Conservation (phyloP, 1,284 basidiomycete genomes). For the Naganishia sp. region DNA sequence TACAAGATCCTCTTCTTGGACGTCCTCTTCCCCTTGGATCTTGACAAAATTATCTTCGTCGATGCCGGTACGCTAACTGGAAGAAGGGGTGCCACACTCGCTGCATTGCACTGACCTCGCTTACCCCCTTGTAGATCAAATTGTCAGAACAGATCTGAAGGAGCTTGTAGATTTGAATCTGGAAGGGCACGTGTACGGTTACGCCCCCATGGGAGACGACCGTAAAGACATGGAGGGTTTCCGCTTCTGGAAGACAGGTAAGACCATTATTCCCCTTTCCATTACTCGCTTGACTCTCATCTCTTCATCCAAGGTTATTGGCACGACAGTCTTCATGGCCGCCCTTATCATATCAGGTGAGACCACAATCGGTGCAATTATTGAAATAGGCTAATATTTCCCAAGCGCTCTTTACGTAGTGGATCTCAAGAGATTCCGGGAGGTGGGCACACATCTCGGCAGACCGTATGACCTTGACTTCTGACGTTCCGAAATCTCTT, state of each 20-base stretch:
- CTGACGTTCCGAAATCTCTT: constrained; percentile 14
- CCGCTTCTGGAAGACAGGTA: constrained; percentile 91
- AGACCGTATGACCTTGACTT: not conserved
- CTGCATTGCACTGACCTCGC: not conserved
- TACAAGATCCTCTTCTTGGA: constrained; percentile 99
- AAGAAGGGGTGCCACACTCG: no score
- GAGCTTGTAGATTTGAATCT: constrained; percentile 89
- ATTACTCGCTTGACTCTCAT: not conserved
- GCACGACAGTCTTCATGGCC: constrained; percentile 76
- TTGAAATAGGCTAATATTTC: no score
- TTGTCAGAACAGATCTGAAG: constrained; percentile 91
- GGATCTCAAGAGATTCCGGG: constrained; percentile 91
- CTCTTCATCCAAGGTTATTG: constrained; percentile 63
- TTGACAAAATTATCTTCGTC: constrained; percentile 98
- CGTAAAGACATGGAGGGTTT: constrained; percentile 94
- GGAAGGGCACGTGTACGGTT: constrained; percentile 87
- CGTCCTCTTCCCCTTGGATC: constrained; percentile 95
- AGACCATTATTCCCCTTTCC: constrained; percentile 36
- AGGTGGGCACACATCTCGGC: constrained; percentile 54
- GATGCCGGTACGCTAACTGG: constrained; percentile 63
- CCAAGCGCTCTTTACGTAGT: constrained; percentile 89
- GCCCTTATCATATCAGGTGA: constrained; percentile 89
- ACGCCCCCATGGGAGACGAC: constrained; percentile 96
- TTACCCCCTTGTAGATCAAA: constrained; percentile 66
- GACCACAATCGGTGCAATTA: constrained; percentile 27